Conservation (phyloP, 2,329 filamentous ascomycete genomes). For the Verticillium albo-atrum region DNA sequence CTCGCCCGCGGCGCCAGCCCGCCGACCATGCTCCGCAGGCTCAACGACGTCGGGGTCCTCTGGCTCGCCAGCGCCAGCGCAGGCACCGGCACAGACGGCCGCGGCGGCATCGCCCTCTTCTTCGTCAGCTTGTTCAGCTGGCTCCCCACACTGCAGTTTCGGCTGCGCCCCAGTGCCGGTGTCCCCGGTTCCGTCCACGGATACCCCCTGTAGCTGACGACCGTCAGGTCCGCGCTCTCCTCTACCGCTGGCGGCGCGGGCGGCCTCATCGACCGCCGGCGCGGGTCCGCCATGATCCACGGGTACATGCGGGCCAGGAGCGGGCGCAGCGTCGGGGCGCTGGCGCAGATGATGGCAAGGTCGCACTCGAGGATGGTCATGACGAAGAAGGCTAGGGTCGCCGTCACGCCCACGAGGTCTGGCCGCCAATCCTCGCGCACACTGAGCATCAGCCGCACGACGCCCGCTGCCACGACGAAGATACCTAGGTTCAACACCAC, state of each 20-base stretch:
- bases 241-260: neutral
- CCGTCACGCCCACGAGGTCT: slow-evolving; percentile 11
- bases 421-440: slow-evolving; percentile 19
- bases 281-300: slow-evolving; percentile 13
- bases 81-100: slow-evolving; percentile 12
- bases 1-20: slow-evolving; percentile 14
- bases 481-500: slow-evolving; percentile 40
- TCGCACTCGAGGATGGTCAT: slow-evolving; percentile 31
- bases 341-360: slow-evolving; percentile 28
- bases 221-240: slow-evolving; percentile 21
- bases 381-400: slow-evolving; percentile 27
- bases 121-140: slow-evolving; percentile 5
- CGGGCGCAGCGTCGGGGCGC: slow-evolving; percentile 25
- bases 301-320: slow-evolving; percentile 22
- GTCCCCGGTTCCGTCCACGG: slow-evolving; percentile 20
- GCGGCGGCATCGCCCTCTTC: slow-evolving; percentile 8
- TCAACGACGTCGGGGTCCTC: slow-evolving; percentile 21
- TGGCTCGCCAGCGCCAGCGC: slow-evolving; percentile 7
- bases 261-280: slow-evolving; percentile 6
- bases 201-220: slow-evolving; percentile 24
- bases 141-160: slow-evolving; percentile 14
- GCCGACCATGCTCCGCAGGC: slow-evolving; percentile 21
- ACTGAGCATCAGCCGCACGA: slow-evolving; percentile 25
- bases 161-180: slow-evolving; percentile 10
- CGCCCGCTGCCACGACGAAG: slow-evolving; percentile 31